Base-by-base conservation (phyloP, 208 protist genomes). In the Phytomonas francai region DNA sequence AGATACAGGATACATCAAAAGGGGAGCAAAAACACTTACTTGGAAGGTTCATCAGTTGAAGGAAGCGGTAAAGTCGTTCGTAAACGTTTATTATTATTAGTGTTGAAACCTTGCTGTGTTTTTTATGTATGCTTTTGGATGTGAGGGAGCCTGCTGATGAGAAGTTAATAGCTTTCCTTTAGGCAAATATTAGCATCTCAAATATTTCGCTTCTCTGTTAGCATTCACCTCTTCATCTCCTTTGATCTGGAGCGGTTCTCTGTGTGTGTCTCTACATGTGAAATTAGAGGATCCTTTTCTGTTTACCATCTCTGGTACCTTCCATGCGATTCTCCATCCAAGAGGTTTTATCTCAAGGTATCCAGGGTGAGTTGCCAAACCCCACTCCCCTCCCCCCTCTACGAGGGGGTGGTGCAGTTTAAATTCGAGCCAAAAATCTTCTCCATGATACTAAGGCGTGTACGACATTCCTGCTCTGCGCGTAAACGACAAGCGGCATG, bases 381-480 rank as follows among this genome's bases (percentile, higher is more conserved):
- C n/a, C n/a, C n/a, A n/a, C n/a, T n/a, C n/a, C n/a, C n/a, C n/a
- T n/a, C n/a, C n/a, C n/a, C n/a, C 39, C 12, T 45, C 39, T 45
- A n/a, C 58, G 73, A 14, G 29, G 86, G 92, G 71, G 67, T 95
- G 58, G 67, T 95, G 49, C 83, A 92, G 75, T 66, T 92, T 3
- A 92, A 92, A 78, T 95, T 91, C 63, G 81, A 92, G 67, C 89
- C 89, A 8, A 90, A 92, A 83, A 92, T 7, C 1, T 95, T 65
- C 39, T 95, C 49, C 89, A 95, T 22, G 83, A 83, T 54, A 22
- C 92, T 22, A 72, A 87, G 9, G 82, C 81, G 0, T 86, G 83
- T 0, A 69, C 78, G 12, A 70, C 70, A 51, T 69, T 95, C 56
- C 67, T 91, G 64, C 84, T 88, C 76, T 91, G 83, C 58, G 89